Base-by-base conservation (phyloP, 2,329 filamentous ascomycete species). In the Nannizziopsis arthrosporioides region DNA sequence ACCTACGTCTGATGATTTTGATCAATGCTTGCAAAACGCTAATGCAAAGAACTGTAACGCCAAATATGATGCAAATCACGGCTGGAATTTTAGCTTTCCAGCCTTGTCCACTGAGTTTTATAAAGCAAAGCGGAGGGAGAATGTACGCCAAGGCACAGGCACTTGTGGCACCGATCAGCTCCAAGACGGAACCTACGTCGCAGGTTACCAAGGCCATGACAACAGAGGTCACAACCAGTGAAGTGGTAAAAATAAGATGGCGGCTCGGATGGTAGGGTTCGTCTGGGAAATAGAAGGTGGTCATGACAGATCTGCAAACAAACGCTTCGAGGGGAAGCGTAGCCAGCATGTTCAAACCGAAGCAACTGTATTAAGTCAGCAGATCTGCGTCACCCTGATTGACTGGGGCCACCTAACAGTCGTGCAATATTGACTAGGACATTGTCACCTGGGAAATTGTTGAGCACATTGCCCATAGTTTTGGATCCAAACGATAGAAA, bases 331-430 rank as follows among this genome's bases (percentile, higher is more conserved):
- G 81, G 0, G 92, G 92, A 32, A 98, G 73, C 1, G 92, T 96
- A 11, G 92, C 95, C 59, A 98, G 80, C 92, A 98, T 98, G 73
- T 98, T 98, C 56, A 98, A 77, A 1, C 92, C 92, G 62, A 98
- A 96, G 68, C 87, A 95, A 44, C 73, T 75, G 53, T 32, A 10
- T 14, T 14, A 39, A 15, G 15, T 57, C 49, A 66, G 62, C 44
- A 39, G 19, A 14, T 45, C 32, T 8, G 6, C n/a, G 22, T 11
- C 19, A 5, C 15, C 14, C 10, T 22, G 6, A 39, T 9, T n/a
- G 32, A 4, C 30, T 18, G 39, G 32, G 36, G 37, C 8, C 10
- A 57, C 70, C 58, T 65, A n/a, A 76, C 71, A 98, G 76, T 46
- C 92, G 83, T 17, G 92, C 92, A 50, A 98, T 76, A 67, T 95